Base-by-base conservation (phyloP, 768 basidiomycete genomes). In the Cytidiella melzeri region DNA sequence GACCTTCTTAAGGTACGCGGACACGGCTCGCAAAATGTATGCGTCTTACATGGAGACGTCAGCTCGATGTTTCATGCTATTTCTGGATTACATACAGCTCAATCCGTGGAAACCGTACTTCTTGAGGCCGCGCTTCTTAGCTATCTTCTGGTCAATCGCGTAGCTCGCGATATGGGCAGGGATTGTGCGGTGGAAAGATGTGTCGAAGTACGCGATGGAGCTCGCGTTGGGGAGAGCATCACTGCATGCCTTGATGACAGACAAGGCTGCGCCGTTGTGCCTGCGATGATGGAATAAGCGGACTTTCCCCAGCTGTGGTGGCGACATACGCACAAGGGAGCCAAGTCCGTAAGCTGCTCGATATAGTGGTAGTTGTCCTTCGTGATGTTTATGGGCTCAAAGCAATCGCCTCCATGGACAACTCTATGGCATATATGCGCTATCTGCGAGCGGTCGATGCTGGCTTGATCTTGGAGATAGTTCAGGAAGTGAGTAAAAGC, bases 31-130 rank as follows among this genome's bases (percentile, higher is more conserved):
- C 5, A 84, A 74, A 61, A 93, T 90, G 57, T 77, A 85, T 0
- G 79, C 67, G 54, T 87, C 85, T 85, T 54, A 27, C 28, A 13
- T 24, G 21, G 34, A 13, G 48, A 30, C 24, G 21, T 42, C 11
- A 37, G 27, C 19, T 20, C 20, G n/a, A n/a, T n/a, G n/a, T n/a
- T n/a, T n/a, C n/a, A n/a, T n/a, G n/a, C n/a, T n/a, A n/a, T n/a
- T n/a, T n/a, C n/a, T n/a, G n/a, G n/a, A n/a, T n/a, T 4, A 67
- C 76, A 25, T 53, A 79, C 84, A 87, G 56, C 83, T 84, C 57
- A 92, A 62, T 2, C 93, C 93, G 58, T 96, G 93, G 65, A 93
- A 93, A 15, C 93, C 93, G 60, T 94, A 95, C 65, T 92, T 93
- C 62, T 80, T 81, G 40, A 95, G 72, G 1, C 87, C 85, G 40